These are phyloP conservation scores for Austropuccinia psidii DNA, from an alignment of 1,284 basidiomycete species.

Conservation along the genomic window DNA sequence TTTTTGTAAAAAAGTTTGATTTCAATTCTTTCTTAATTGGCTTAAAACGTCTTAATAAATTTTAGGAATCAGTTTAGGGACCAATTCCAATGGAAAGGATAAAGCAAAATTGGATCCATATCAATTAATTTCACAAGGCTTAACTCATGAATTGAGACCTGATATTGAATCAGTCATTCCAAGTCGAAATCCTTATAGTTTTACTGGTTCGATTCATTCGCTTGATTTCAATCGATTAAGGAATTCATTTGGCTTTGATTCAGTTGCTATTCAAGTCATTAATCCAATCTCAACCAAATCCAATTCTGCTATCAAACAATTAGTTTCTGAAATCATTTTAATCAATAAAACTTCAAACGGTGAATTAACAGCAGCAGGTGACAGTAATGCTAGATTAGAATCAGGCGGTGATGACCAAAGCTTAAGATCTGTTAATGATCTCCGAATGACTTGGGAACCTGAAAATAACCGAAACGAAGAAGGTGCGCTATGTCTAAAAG, in stretches of 20 bases:
- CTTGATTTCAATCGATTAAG: conserved; percentile 15
- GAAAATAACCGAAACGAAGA: no score
- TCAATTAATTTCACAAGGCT: conserved; percentile 12
- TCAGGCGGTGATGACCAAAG: no score
- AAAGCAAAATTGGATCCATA: conserved; percentile 21
- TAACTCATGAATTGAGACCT: conserved; percentile 13
- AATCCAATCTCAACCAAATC: background rate
- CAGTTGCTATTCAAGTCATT: conserved; percentile 10
- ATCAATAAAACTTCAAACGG: no score
- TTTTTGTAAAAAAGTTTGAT: no score
- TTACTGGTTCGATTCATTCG: conserved; percentile 16
- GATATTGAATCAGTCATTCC: conserved; percentile 24
- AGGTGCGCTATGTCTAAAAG: background rate
- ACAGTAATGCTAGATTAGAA: no score
- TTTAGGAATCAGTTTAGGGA: background rate
- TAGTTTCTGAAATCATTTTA: conserved; percentile 1
- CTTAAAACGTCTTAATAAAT: background rate
- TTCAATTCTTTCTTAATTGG: no score
- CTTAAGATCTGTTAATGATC: no score
- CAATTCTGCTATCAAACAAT: background rate
- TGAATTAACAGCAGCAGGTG: no score
- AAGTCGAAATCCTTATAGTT: conserved; percentile 34
- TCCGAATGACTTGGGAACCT: no score
- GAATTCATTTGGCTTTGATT: background rate
- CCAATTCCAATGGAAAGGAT: background rate